Base-by-base conservation (phyloP, 1,139 yeast species). In the Suhomyces bolitotheri region DNA sequence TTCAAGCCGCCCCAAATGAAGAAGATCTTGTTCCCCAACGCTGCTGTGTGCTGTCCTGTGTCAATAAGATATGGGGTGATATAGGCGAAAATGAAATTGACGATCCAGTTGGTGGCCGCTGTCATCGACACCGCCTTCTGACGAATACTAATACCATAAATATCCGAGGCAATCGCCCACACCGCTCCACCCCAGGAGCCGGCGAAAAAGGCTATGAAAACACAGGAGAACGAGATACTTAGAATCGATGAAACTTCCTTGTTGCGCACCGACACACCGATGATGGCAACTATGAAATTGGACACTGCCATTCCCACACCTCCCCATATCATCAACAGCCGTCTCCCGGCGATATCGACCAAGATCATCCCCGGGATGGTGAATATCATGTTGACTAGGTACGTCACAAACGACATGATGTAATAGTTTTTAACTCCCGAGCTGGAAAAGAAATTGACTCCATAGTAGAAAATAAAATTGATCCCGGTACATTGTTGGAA, bases 131-230 rank as follows among this genome's bases (percentile, higher is more conserved):
- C 82, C 7, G 89, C 85, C 55, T 80, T 81, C 50, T 84, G 88
- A 60, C 95, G 73, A 43, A 82, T 76, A 44, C 83, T 74, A 39
- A 84, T 71, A 43, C 88, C 84, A 66, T 75, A 84, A 39, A 82
- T 73, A 58, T 85, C 95, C 33, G 87, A 82, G 39, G 82, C 73
- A 40, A 82, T 65, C 26, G 86, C 90, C 92, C 92, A 84, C 16
- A 78, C 78, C 33, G 78, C 71, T 23, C 90, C 90, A 52, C 92
- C 94, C 90, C 90, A 84, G 16, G 89, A 73, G 36, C 85, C 66
- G 12, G 90, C 90, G 56, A 82, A 83, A 56, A 78, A 80, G 17
- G 84, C 80, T 51, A 82, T 82, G 53, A 81, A 83, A 22, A 78
- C 58, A 69, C 89, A 83, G 22, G 81, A 71, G 60, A 83, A 81